Evolutionary conservation across 305 asterid species (phyloP).

Genomic region (Nicotiana rustica): DNA sequence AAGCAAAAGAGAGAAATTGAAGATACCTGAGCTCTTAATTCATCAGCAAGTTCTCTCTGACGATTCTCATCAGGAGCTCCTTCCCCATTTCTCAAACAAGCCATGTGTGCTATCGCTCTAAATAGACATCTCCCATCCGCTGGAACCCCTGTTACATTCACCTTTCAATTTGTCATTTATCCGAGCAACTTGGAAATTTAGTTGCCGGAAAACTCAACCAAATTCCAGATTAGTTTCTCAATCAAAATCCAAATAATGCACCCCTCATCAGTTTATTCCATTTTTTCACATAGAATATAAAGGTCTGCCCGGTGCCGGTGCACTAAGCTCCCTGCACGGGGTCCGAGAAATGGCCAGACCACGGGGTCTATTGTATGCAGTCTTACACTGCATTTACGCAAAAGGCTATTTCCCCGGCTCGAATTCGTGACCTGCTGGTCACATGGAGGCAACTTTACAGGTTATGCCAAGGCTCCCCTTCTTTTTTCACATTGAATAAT

Average conservation of each 20-base stretch:
- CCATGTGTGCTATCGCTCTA: constrained; percentile 82
- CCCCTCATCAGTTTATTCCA: neutral
- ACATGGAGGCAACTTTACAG: too few species aligned
- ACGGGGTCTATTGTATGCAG: too few species aligned
- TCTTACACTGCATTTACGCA: too few species aligned
- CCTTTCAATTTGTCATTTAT: constrained; percentile 22
- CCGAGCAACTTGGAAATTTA: neutral
- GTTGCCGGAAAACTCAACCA: neutral
- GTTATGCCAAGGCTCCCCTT: too few species aligned
- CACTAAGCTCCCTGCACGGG: too few species aligned
- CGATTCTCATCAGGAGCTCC: constrained; percentile 74
- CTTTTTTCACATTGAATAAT: neutral
- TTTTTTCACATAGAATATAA: neutral
- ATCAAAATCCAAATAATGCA: neutral
- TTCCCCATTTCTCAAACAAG: constrained; percentile 74
- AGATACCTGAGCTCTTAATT: constrained; percentile 82
- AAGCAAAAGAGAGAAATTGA: neutral
- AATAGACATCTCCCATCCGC: constrained; percentile 91
- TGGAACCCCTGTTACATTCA: constrained; percentile 56
- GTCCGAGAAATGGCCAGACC: too few species aligned
- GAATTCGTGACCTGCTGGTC: too few species aligned
- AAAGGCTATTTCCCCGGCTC: too few species aligned
- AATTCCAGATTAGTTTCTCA: neutral
- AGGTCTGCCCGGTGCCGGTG: too few species aligned
- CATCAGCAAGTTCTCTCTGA: constrained; percentile 84